Conservation (phyloP, 257 asterid genomes). For the Anisodus acutangulus region DNA sequence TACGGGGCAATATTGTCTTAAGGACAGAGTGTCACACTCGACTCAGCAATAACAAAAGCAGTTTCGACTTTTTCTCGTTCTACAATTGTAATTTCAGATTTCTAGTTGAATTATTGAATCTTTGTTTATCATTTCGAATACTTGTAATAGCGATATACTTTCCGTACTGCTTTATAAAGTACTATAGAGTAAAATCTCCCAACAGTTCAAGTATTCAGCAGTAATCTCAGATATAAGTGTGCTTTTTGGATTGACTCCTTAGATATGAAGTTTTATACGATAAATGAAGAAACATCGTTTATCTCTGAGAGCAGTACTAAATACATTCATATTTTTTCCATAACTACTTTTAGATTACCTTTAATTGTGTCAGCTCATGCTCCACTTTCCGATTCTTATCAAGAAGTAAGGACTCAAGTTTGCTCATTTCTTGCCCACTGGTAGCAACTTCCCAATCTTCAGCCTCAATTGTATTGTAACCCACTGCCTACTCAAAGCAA, state of each 20-base stretch:
- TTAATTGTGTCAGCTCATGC: constrained; percentile 86
- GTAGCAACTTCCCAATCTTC: constrained; percentile 99
- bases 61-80: too few species aligned
- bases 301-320: neutral
- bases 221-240: neutral
- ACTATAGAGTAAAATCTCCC: too few species aligned
- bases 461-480: constrained; percentile 97
- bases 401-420: constrained; percentile 86
- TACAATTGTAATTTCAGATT: too few species aligned
- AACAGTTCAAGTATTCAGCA: neutral
- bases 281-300: neutral
- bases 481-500: constrained; percentile 70
- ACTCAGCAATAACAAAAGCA: too few species aligned
- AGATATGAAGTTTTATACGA: neutral
- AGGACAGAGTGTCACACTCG: too few species aligned
- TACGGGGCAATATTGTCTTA: too few species aligned
- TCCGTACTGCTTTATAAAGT: too few species aligned
- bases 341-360: constrained; percentile 50
- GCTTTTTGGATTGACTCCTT: neutral
- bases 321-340: neutral
- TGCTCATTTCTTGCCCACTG: constrained; percentile 93
- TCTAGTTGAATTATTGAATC: too few species aligned
- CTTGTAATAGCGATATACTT: too few species aligned
- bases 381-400: constrained; percentile 98
- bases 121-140: too few species aligned